A percentile compares a stretch with the other conserved stretches of the same genome.
phyloP scores from a whole-genome alignment of 1,284 basidiomycete species.

The Taiwanofungus camphoratus region DNA sequence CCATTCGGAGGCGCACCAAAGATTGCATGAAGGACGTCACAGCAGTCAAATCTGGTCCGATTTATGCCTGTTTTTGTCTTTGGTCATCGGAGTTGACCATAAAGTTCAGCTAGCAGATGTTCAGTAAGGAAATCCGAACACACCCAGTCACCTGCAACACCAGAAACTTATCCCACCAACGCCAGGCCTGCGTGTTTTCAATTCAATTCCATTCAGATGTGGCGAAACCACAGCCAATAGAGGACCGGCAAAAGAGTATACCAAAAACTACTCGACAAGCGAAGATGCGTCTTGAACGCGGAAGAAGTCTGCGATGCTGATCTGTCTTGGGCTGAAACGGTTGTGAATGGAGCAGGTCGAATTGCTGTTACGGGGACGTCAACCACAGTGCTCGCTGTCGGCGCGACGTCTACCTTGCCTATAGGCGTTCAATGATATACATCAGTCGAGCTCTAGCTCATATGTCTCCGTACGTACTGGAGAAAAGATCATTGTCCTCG shows the following conservation, averaged over 20 bases:
- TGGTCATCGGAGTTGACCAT: no score
- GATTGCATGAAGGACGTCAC: no score
- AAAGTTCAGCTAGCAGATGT: no score
- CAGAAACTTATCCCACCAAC: no score
- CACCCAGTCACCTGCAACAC: no score
- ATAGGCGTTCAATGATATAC: not conserved
- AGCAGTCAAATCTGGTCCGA: no score
- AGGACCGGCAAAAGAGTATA: not conserved
- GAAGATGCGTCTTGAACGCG: not conserved
- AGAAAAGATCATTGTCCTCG: slow-evolving; percentile 35
- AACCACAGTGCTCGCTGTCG: slow-evolving; percentile 4
- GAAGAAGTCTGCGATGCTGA: not conserved
- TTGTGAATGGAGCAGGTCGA: not conserved
- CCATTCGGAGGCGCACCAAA: no score
- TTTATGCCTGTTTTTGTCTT: no score
- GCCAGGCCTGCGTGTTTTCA: no score
- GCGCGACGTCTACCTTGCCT: slow-evolving; percentile 7
- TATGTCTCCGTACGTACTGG: slow-evolving; percentile 27
- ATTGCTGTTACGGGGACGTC: not conserved
- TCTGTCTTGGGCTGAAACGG: not conserved
- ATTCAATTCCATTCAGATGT: not conserved
- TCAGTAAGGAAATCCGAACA: no score
- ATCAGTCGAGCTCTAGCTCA: not conserved
- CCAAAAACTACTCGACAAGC: not conserved
- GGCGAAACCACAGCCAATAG: not conserved